Percentiles rank a stretch among this genome's conserved stretches.
These are phyloP conservation scores for Plasmodium gonderi DNA, from an alignment of 169 alveolate genomes.

Conservation along the genomic window DNA sequence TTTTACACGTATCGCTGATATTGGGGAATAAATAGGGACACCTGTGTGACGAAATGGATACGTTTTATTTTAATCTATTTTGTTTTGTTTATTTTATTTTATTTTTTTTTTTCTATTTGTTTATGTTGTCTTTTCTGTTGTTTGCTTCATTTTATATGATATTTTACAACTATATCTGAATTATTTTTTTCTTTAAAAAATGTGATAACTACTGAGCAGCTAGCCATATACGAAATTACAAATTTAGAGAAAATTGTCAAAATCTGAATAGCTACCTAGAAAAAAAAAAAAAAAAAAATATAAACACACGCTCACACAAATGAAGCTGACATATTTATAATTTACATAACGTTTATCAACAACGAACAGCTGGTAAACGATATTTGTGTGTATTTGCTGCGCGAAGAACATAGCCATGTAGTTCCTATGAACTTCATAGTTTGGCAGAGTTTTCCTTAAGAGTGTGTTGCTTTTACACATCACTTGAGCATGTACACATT, in stretches of 20 bases:
- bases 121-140: background rate
- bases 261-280: background rate
- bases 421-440: background rate
- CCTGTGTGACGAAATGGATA: background rate
- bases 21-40: too few relatives aligned
- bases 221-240: background rate
- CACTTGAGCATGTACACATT: slow-evolving; percentile 3
- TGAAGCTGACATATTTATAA: slow-evolving; percentile 8
- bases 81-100: too few relatives aligned
- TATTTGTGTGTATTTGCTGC: background rate
- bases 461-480: background rate
- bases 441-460: background rate
- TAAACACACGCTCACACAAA: slow-evolving; percentile 14
- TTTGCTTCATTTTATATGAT: background rate
- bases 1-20: background rate
- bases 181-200: background rate
- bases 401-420: background rate
- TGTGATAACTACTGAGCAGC: background rate
- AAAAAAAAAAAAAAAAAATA: slow-evolving; percentile 12
- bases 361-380: background rate
- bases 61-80: background rate
- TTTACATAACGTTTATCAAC: slow-evolving; percentile 5
- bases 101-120: background rate
- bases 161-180: background rate
- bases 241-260: background rate